Evolutionary conservation across 148 eudicot genomes (phyloP).

Genomic region (Chenopodium album): DNA sequence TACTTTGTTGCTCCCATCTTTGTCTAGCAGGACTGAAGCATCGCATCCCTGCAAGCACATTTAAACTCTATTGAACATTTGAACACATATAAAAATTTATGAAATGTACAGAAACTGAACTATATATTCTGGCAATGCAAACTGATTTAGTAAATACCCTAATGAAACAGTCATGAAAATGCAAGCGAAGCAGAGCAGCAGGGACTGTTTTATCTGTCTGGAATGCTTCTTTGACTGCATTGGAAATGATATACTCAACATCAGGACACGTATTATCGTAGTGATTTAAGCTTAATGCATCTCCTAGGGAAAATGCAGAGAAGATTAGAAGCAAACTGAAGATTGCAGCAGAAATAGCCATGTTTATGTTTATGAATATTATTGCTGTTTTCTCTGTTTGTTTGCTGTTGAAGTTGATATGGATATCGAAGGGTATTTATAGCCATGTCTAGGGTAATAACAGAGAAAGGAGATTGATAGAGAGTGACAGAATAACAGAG

Average conservation of each 20-base stretch:
- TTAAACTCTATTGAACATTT: not conserved
- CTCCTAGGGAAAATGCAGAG: slow-evolving; percentile 31
- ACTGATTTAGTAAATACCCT: slow-evolving; percentile 40
- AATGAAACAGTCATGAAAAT: slow-evolving; percentile 87
- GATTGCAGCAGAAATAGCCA: slow-evolving; percentile 34
- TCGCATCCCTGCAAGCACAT: slow-evolving; percentile 64
- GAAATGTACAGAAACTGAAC: not conserved
- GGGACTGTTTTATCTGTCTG: slow-evolving; percentile 56
- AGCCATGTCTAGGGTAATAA: not conserved
- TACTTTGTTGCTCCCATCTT: slow-evolving; percentile 46
- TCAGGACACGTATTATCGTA: slow-evolving; percentile 60
- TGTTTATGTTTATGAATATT: slow-evolving; percentile 15
- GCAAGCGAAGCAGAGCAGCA: slow-evolving; percentile 82
- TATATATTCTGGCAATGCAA: not conserved
- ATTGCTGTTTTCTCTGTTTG: not conserved
- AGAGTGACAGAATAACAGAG: slow-evolving; percentile 16
- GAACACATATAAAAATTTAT: not conserved
- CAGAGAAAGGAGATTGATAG: not conserved
- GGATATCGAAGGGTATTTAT: slow-evolving; percentile 31
- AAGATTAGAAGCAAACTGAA: slow-evolving; percentile 38
- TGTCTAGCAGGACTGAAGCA: slow-evolving; percentile 74
- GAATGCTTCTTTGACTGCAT: slow-evolving; percentile 43
- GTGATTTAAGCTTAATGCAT: slow-evolving; percentile 61
- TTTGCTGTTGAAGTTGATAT: slow-evolving; percentile 17
- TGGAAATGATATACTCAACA: slow-evolving; percentile 45